phyloP scores from a whole-genome alignment of 1,284 basidiomycete genomes.

The Rhodotorula sp. region DNA sequence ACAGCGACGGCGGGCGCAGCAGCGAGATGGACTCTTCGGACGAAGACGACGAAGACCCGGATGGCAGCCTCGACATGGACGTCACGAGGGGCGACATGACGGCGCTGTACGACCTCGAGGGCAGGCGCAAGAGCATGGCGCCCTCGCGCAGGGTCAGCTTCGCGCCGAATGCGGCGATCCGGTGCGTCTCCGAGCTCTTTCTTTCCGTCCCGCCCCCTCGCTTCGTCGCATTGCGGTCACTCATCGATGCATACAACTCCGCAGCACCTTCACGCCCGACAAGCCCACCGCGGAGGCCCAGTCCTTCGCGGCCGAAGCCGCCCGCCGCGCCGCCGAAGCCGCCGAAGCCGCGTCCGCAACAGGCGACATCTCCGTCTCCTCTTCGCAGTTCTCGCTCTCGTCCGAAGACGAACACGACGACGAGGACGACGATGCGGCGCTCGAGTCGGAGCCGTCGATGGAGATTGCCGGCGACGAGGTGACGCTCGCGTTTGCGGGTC shows the following conservation, averaged over 20 bases:
- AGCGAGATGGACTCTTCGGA: background rate
- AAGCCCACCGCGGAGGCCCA: slow-evolving; percentile 38
- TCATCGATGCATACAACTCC: no score
- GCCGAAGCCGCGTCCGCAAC: slow-evolving; percentile 4
- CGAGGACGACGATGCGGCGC: background rate
- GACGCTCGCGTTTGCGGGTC: slow-evolving; percentile 32
- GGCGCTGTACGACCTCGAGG: slow-evolving; percentile 15
- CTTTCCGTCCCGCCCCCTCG: background rate
- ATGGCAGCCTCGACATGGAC: slow-evolving; percentile 40
- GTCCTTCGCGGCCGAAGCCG: slow-evolving; percentile 12
- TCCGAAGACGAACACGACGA: slow-evolving; percentile 4
- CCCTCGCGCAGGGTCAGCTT: slow-evolving; percentile 37
- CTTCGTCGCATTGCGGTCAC: no score
- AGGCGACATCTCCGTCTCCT: slow-evolving; percentile 11
- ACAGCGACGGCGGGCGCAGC: background rate
- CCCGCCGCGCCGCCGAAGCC: slow-evolving; percentile 4
- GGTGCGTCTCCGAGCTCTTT: slow-evolving; percentile 13
- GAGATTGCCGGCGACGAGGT: slow-evolving; percentile 33
- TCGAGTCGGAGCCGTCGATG: slow-evolving; percentile 32
- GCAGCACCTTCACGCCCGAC: slow-evolving; percentile 40
- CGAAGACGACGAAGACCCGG: slow-evolving; percentile 31
- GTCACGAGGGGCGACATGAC: slow-evolving; percentile 29
- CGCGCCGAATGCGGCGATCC: slow-evolving; percentile 35
- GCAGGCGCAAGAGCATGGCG: slow-evolving; percentile 25
- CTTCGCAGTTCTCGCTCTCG: slow-evolving; percentile 1